Percentiles rank a stretch among this genome's conserved stretches.
phyloP scores from a whole-genome alignment of 441 rosid genomes.

The Erodium moschatum region DNA sequence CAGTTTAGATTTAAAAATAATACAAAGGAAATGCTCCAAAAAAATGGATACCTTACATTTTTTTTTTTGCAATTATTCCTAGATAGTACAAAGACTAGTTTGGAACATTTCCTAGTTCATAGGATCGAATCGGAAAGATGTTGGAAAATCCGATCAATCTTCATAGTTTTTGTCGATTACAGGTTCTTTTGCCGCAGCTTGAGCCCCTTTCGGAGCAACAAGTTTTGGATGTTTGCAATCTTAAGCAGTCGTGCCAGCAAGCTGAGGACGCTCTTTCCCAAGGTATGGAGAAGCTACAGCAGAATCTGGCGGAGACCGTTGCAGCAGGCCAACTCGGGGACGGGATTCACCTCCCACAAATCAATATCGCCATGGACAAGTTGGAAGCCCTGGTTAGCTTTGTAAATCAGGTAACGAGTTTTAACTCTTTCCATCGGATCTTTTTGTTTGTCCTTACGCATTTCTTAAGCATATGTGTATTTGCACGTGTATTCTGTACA shows the following conservation, averaged over 20 bases:
- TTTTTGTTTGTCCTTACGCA: neutral
- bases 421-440: constrained; percentile 11
- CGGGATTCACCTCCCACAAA: constrained; percentile 44
- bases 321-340: constrained; percentile 53
- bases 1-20: too few relatives aligned
- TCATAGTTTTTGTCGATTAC: constrained; percentile 21
- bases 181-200: constrained; percentile 67
- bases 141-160: neutral
- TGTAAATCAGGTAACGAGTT: constrained; percentile 55
- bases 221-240: constrained; percentile 40
- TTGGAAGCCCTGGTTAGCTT: constrained; percentile 63
- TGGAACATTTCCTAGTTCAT: too few relatives aligned
- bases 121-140: too few relatives aligned
- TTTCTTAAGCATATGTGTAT: neutral
- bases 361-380: constrained; percentile 61
- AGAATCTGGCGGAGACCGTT: constrained; percentile 49
- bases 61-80: too few relatives aligned
- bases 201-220: constrained; percentile 67
- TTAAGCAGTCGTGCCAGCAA: constrained; percentile 70
- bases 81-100: too few relatives aligned
- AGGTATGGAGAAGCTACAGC: constrained; percentile 79
- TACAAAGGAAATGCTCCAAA: too few relatives aligned
- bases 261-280: constrained; percentile 93
- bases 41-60: too few relatives aligned
- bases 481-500: too few relatives aligned